These are phyloP conservation scores for Evernia prunastri DNA, from an alignment of 495 filamentous ascomycete species.

Conservation along the genomic window DNA sequence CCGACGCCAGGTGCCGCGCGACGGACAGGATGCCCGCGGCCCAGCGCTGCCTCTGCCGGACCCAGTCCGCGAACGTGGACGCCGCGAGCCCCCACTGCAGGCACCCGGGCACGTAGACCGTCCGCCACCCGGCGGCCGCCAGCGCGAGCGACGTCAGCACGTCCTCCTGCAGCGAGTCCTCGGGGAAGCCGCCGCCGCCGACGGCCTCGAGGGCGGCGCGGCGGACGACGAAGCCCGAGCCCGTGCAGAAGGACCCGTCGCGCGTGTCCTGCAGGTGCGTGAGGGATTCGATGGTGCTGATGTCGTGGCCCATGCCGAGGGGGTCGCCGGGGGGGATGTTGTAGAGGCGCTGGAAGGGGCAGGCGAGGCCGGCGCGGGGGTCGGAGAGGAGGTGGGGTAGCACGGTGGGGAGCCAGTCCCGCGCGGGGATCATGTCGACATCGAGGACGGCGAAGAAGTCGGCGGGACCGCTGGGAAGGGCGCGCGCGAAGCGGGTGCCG, in stretches of 20 bases:
- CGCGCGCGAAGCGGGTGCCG: not conserved
- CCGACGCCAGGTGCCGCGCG: not conserved
- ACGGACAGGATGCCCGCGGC: conserved; percentile 23
- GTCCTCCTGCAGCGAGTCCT: conserved; percentile 46
- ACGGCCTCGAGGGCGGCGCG: conserved; percentile 38
- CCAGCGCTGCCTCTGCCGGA: conserved; percentile 47
- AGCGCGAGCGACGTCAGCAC: conserved; percentile 42
- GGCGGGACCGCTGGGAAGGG: not conserved
- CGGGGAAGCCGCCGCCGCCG: conserved; percentile 45
- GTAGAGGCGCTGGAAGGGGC: conserved; percentile 43
- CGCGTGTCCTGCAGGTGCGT: not conserved
- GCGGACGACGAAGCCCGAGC: conserved; percentile 46
- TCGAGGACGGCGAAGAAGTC: not conserved
- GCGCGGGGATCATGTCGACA: not conserved
- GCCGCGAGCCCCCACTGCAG: conserved; percentile 50
- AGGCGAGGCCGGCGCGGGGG: conserved; percentile 30
- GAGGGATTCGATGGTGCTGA: conserved; percentile 33
- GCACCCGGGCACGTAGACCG: conserved; percentile 42
- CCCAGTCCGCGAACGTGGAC: conserved; percentile 40
- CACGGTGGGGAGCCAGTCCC: conserved; percentile 2
- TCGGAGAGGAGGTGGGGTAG: not conserved
- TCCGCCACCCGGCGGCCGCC: conserved; percentile 39
- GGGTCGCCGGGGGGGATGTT: conserved; percentile 46
- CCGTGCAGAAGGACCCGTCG: conserved; percentile 13
- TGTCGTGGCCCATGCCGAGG: conserved; percentile 40